Evolutionary conservation across 208 protist genomes (phyloP), one percentile per base, ranked within the genome.

Genomic region (Giardia duodenalis): DNA sequence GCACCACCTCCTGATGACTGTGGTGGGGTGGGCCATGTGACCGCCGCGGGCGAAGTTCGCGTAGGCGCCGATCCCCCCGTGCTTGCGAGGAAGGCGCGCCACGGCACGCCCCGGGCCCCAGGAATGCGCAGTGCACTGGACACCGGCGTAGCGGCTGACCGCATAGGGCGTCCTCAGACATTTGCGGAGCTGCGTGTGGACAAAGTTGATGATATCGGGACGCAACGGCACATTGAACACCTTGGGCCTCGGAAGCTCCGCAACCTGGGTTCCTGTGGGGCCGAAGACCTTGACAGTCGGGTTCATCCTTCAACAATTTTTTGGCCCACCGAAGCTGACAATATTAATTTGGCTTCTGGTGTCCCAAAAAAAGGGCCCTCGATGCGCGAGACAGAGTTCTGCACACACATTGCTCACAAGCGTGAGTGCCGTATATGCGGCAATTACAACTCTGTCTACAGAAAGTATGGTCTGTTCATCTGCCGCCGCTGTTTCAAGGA

Each of bases 21-120:
- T 86, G 92, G 97, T 98, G 92, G 98, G 98, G 47, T 96, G 96
- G 95, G 98, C 99, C 98, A 99, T 99, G 94, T 97, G 97, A 95
- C 98, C 98, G 93, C 96, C 96, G 95, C 98, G 96, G 96, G 97
- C 98, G 97, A 99, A 98, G 97, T 99, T 99, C 93, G 98, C 98
- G 95, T 98, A 99, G 91, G 98, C 98, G 97, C 97, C 98, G 95
- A 98, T 97, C 92, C 98, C 98, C 92, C 98, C 98, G 92, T 94
- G 93, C 93, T 99, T 98, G 97, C 98, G 97, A 67, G 98, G 98
- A 95, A 99, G 99, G 98, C 98, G 97, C 67, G 98, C 97, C 46
- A 99, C 98, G 92, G 98, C 98, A 93, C 98, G 96, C 94, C 98
- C 98, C 93, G 98, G 99, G 95, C 98, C 98, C 98, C 98, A 99